Base-by-base conservation (phyloP, 192 early-diverging fungal species). In the Coemansia umbellata region DNA sequence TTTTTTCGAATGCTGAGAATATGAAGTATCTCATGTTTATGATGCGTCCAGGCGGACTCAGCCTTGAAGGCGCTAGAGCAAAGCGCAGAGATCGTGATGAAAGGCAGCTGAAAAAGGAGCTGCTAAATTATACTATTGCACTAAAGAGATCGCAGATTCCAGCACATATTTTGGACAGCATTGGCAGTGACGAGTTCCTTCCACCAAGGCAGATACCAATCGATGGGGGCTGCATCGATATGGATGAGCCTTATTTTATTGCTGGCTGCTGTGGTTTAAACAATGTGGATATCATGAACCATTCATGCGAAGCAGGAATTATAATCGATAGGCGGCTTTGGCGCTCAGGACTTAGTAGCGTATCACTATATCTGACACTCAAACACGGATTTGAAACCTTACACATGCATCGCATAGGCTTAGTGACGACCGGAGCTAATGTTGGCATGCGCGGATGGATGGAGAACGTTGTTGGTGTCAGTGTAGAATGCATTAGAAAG, bases 371-470 rank as follows among this genome's bases (percentile, higher is more conserved):
- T 26, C 31, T 63, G 52, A 51, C 55, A 28, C 47, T 74, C n/a
- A 60, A 56, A 36, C 67, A 63, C 48, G 71, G 71, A 13, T 74
- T 74, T 31, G 60, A 63, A 27, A 39, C 22, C 15, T 32, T 74
- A 27, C 30, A 47, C 8, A 30, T 74, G 51, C 71, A 74, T 27
- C 64, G 71, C 10, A 67, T 74, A 31, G 65, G 43, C 6, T n/a
- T 74, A 19, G 33, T 58, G 23, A 74, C 71, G 0, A 63, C 64
- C 5, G 56, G 57, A 10, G 31, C 44, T 11, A 74, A 74, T 36
- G 24, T 36, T 5, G 71, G 55, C 8, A 74, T 74, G 71, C 71
- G 64, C 28, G 71, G 71, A 14, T 74, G 71, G 71, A 55, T 67
- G 60, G 71, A 74, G 41, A 47, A 55, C 9, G 64, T 49, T 9